Evolutionary conservation across 2,329 filamentous ascomycete genomes (phyloP).

Genomic region (Graphiopsis chlorocephala): DNA sequence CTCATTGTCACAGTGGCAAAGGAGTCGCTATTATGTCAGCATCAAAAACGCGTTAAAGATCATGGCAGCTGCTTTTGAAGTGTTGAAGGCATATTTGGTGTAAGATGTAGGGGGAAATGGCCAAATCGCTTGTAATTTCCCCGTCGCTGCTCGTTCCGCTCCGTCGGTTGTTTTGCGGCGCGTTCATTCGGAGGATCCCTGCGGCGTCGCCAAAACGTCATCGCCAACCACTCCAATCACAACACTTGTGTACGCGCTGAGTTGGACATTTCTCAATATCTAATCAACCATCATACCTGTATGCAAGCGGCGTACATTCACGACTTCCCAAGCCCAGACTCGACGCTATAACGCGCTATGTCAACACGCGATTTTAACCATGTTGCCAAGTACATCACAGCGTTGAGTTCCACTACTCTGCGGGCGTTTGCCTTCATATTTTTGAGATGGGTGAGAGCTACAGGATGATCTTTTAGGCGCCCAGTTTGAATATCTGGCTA

Average conservation of each 20-base stretch:
- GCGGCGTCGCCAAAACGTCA: not conserved
- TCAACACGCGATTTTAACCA: slow-evolving; percentile 13
- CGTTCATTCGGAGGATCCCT: not conserved
- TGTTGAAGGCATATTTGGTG: not conserved
- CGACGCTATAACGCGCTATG: slow-evolving; percentile 6
- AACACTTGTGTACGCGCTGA: not conserved
- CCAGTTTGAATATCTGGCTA: not conserved
- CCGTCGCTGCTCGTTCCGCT: not conserved
- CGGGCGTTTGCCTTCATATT: slow-evolving; percentile 34
- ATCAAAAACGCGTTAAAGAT: not conserved
- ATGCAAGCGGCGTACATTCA: not conserved
- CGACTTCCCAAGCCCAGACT: not conserved
- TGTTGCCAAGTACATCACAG: slow-evolving; percentile 22
- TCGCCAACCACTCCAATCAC: not conserved
- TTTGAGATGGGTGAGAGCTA: slow-evolving; percentile 34
- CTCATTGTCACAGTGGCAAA: not conserved
- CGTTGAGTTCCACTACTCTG: slow-evolving; percentile 27
- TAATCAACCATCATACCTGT: not conserved
- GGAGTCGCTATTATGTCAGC: not conserved
- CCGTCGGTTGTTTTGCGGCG: not conserved
- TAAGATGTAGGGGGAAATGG: not conserved
- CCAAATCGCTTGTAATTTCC: not conserved
- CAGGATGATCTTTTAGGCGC: not conserved
- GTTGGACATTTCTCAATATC: not conserved
- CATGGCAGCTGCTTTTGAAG: not conserved